Evolutionary conservation across 2,329 filamentous ascomycete genomes (phyloP), one percentile per base, ranked within the genome.

Genomic region (Verticillium zaregamsianum): DNA sequence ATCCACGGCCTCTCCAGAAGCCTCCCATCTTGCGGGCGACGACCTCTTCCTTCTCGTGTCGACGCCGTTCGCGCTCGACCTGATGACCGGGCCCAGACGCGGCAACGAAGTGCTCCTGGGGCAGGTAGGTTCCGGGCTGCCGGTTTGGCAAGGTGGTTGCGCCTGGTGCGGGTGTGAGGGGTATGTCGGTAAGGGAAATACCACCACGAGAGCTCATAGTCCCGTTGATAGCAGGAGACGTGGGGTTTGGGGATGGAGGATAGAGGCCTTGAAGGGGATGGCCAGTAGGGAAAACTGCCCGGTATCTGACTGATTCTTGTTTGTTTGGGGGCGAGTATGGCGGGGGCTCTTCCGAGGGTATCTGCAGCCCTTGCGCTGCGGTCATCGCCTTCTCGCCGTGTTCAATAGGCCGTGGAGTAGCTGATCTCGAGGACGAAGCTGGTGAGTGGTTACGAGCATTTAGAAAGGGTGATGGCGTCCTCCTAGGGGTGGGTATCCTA

Each of bases 31-130:
- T 86, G 57, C 79, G 80, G 1, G 84, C 86, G 20, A 83, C 68
- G 2, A 79, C 79, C 49, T 91, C 89, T 72, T 91, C 88, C 63
- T 88, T 89, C 70, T 91, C 88, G 62, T 83, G 81, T 23, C 80
- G 83, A 63, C 79, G 81, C 62, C 81, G 82, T 69, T 78, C 79
- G 54, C 77, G 79, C 71, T 83, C 88, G 62, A 73, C 75, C 66
- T 74, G 80, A 62, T 81, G 76, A 33, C 73, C 74, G 37, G 70
- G 74, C 45, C 76, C 81, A 35, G 72, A 68, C 4, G 77, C 76
- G 14, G 73, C 71, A 57, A 72, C 71, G 25, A 77, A 79, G 64
- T 81, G 80, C 58, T 77, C 79, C 12, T 74, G 76, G 2, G 78
- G 76, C n/a, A 78, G 68, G 60, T 75, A 83, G 0, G 82, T 78